These are phyloP conservation scores for Pneumocystis carinii DNA, from an alignment of 1,139 yeast species.

Conservation along the genomic window DNA sequence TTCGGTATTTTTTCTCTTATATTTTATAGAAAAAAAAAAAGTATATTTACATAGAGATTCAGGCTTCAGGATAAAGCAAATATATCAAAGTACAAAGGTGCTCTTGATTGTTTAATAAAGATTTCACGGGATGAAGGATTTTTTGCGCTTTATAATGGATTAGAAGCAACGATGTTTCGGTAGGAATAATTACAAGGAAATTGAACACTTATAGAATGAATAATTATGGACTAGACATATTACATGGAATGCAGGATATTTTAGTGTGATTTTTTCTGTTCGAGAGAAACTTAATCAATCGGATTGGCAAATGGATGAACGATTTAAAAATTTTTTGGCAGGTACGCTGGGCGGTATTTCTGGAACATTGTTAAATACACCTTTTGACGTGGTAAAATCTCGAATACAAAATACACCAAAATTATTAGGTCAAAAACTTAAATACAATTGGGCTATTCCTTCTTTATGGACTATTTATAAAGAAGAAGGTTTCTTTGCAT, in stretches of 20 bases:
- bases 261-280: slow-evolving; percentile 84
- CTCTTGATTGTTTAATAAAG: slow-evolving; percentile 64
- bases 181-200: not conserved
- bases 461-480: slow-evolving; percentile 57
- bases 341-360: slow-evolving; percentile 89
- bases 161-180: slow-evolving; percentile 96
- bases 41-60: slow-evolving; percentile 26
- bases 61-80: slow-evolving; percentile 81
- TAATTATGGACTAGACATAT: slow-evolving; percentile 33
- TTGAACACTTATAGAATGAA: not conserved
- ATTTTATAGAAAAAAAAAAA: too few relatives aligned
- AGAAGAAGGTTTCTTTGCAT: slow-evolving; percentile 81
- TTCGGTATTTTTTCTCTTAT: not conserved
- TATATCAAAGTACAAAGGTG: slow-evolving; percentile 51
- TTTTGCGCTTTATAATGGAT: slow-evolving; percentile 78
- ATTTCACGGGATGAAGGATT: slow-evolving; percentile 64
- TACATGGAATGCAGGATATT: slow-evolving; percentile 95
- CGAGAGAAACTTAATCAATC: slow-evolving; percentile 69
- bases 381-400: slow-evolving; percentile 94
- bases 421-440: slow-evolving; percentile 45
- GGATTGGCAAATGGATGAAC: slow-evolving; percentile 50
- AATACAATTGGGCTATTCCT: slow-evolving; percentile 87
- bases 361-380: slow-evolving; percentile 87
- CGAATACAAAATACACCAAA: slow-evolving; percentile 83
- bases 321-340: slow-evolving; percentile 72